Evolutionary conservation across 2,329 filamentous ascomycete species (phyloP), one percentile per base, ranked within the genome.

Genomic region (Colletotrichum sp.): DNA sequence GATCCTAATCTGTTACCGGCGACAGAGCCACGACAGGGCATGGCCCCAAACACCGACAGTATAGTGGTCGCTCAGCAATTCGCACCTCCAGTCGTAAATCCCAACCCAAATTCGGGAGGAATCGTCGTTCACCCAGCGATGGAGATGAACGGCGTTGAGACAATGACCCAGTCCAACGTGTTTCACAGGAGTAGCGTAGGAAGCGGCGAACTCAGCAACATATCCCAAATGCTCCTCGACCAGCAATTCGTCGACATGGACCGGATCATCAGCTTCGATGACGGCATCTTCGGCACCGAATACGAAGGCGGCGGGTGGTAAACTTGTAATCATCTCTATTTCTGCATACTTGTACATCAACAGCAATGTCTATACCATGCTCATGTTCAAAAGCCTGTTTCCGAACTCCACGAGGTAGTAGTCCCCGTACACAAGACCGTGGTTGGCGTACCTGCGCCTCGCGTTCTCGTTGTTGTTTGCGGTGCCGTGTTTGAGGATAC

Each of bases 351-450:
- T 64, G 60, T 64, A 39, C 5, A 39, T 24, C 60, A 36, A 26
- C 15, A 60, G 12, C 34, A 5, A 1, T 0, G 57, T 69, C 57
- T 69, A 76, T 18, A 60, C 26, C 39, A 81, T 64, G 3, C 83
- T 82, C 82, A 86, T 82, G 44, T 81, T 78, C 55, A 89, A 72
- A n/a, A 90, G 77, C 63, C 85, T 84, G 68, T 89, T 89, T 5
- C 87, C 87, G 81, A 87, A 88, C 72, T 88, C 86, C 7, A 89
- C 76, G 62, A 89, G 78, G 76, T 85, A 89, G 75, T 89, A 89
- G 77, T 89, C 87, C 5, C 86, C 88, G 79, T 89, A 89, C 3
- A 89, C 87, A 9, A 89, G 77, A 0, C 87, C 87, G 76, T 85
- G 84, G 36, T 86, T 79, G 6, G 75, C 78, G 57, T 84, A 84